phyloP scores from a whole-genome alignment of 2,329 filamentous ascomycete species.

The Diaporthe sp. region DNA sequence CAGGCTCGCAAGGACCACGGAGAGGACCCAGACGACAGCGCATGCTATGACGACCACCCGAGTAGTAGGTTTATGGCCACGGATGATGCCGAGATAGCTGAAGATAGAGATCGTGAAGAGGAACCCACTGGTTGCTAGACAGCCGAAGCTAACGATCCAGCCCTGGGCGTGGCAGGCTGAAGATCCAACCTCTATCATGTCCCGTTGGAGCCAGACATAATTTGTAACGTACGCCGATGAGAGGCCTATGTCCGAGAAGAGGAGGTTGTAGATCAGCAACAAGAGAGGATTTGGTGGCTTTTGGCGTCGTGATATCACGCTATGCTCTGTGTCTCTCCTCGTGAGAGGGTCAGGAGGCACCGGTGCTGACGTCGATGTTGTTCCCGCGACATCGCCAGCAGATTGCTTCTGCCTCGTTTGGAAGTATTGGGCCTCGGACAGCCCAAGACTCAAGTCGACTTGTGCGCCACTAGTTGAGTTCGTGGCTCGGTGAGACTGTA shows the following conservation, averaged over 20 bases:
- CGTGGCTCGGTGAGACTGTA: neutral
- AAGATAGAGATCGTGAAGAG: conserved; percentile 75
- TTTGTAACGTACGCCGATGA: conserved; percentile 74
- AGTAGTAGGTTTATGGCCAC: conserved; percentile 64
- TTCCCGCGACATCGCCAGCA: neutral
- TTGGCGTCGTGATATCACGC: conserved; percentile 39
- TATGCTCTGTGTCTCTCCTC: conserved; percentile 2
- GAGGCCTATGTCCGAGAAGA: conserved; percentile 77
- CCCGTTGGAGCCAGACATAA: conserved; percentile 66
- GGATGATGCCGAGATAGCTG: conserved; percentile 74
- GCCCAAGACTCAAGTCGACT: conserved; percentile 46
- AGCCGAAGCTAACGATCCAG: conserved; percentile 76
- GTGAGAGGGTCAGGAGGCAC: neutral
- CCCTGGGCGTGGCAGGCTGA: conserved; percentile 73
- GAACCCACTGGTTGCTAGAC: conserved; percentile 75
- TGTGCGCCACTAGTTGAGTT: neutral
- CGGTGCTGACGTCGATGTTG: neutral
- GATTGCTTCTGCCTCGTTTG: conserved; percentile 29
- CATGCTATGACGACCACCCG: conserved; percentile 64
- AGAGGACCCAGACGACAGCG: conserved; percentile 67
- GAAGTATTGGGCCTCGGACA: conserved; percentile 45
- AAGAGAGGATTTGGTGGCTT: conserved; percentile 74
- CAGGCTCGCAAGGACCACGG: conserved; percentile 68
- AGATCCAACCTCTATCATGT: conserved; percentile 67
- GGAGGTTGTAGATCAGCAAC: conserved; percentile 76